Base-by-base conservation (phyloP, 805 yeast species). In the Cyberlindnera mississippiensis region DNA sequence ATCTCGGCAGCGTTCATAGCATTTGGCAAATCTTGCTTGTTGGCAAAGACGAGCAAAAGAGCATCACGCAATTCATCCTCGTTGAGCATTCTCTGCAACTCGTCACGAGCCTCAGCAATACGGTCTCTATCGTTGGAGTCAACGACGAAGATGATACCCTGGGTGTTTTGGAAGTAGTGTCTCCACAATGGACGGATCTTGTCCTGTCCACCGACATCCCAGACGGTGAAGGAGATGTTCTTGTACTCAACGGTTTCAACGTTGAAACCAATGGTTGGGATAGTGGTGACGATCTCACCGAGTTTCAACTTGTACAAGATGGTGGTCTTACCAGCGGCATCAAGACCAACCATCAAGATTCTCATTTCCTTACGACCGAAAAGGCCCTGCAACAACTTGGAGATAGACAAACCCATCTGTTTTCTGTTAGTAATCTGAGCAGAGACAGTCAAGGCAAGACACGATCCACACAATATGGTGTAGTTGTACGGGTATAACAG, bases 201-300 rank as follows among this genome's bases (percentile, higher is more conserved):
- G 71, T 89, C 96, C 76, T 91, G 98, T 80, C 98, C 98, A 85
- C 98, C 98, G 59, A 90, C 96, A 80, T 91, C 98, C 98, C 97
- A 89, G 52, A 89, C 96, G 47, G 96, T 88, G 74, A 89, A 89
- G 33, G 95, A 84, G 69, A 89, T 87, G 82, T 89, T 89, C 75
- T 89, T 89, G 78, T 89, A 88, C 75, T 89, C 96, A 61, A 89
- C 96, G 49, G 96, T 89, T 73, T 89, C 97, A 57, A 89, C 97
- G 68, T 89, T 89, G 82, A 89, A 89, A 62, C 97, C 96, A 68
- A 89, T 88, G 55, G 96, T 89, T 69, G 96, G 96, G 63, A 88
- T 89, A 38, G 96, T 89, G 60, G 96, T 88, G 62, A 89, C 95
- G 61, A 89, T 87, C 75, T 89, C 96, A 65, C 96, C 96, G 59